Evolutionary conservation across 805 yeast genomes (phyloP), one percentile per base, ranked within the genome.

Genomic region (Candida tammaniensis): DNA sequence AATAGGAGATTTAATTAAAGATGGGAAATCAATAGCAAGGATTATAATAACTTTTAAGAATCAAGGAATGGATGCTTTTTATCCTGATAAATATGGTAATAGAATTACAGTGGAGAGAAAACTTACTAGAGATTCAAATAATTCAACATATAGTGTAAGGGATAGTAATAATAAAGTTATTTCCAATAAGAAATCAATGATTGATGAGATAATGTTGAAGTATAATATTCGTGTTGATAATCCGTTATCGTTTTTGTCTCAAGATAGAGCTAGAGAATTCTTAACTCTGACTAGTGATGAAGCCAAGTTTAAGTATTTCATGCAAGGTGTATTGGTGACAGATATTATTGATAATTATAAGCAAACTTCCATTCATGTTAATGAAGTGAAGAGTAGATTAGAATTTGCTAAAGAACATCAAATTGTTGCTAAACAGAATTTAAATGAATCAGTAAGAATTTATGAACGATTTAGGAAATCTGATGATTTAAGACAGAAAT

Each of bases 191-290:
- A 82, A 79, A 39, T 66, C 70, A 19, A 83, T 80, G 10, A 59
- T 93, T 19, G 86, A 78, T 44, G 74, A 72, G 4, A 80, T 93
- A 3, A 59, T 88, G 30, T 79, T 76, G 44, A 74, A 72, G 43
- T 87, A 82, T 52, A 79, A 82, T 28, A 80, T 91, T 27, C 80
- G 86, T 5, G 82, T 93, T 17, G 89, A 80, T 48, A 93, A 93
- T 48, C 96, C 97, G 5, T 77, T 93, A 75, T 85, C 95, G 2
- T 85, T 93, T 50, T 67, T 93, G 31, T 86, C 95, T 1, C 99
- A 93, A 56, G 97, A 93, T 47, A 85, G 82, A 40, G 98, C 99
- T 2, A 76, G 95, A 46, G 83, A 89, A 11, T 93, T 93, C 52
- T 62, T 93, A 42, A 83, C 95, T 1, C 76, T 81, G 20, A 78